These are phyloP conservation scores for Lachnellula occidentalis DNA, from an alignment of 2,329 filamentous ascomycete genomes.

Conservation along the genomic window DNA sequence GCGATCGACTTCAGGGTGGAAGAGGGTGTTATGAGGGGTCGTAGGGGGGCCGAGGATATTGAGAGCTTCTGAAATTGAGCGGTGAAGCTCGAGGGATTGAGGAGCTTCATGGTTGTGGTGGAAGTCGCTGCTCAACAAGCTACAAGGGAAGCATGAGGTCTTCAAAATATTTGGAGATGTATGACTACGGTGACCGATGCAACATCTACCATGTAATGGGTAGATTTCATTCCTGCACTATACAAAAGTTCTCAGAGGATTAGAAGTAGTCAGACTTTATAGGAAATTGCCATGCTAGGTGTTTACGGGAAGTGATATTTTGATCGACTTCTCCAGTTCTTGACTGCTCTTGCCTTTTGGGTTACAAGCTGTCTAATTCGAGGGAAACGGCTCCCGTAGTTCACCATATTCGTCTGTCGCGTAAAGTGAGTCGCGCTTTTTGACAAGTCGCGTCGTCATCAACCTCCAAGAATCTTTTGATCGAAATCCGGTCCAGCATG, in stretches of 20 bases:
- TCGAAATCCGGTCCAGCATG: background rate
- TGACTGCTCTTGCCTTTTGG: background rate
- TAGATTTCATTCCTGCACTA: background rate
- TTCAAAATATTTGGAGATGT: background rate
- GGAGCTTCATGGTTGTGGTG: constrained; percentile 25
- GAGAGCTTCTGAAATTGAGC: constrained; percentile 28
- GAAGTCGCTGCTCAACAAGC: background rate
- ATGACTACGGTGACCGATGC: background rate
- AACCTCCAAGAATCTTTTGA: background rate
- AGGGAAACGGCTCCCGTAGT: background rate
- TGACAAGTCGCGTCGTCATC: constrained; percentile 20
- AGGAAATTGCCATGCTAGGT: background rate
- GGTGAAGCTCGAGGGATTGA: constrained; percentile 23
- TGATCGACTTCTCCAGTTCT: background rate
- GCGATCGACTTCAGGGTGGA: constrained; percentile 16
- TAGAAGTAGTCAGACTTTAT: background rate
- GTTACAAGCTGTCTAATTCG: background rate
- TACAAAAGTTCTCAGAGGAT: background rate
- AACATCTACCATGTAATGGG: background rate
- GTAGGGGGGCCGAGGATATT: constrained; percentile 29
- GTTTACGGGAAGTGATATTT: too few species aligned
- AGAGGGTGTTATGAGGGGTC: constrained; percentile 29
- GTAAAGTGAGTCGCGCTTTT: constrained; percentile 12
- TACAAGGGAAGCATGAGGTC: background rate
- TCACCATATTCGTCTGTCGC: background rate